Conservation (phyloP, 2,329 filamentous ascomycete species). For the Raffaelea arxii region DNA sequence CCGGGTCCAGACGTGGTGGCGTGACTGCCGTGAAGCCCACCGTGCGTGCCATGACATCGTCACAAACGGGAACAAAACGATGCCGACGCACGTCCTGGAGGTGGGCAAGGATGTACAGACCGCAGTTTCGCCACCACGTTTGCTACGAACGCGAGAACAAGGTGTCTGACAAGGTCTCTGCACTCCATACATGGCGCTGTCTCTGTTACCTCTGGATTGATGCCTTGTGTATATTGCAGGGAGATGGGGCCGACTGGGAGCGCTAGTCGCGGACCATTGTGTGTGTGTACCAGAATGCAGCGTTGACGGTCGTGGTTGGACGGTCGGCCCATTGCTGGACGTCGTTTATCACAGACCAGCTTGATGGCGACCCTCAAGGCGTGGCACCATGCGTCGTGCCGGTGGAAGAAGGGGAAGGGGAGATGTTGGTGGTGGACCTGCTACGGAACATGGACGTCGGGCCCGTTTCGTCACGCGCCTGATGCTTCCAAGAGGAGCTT, state of each 20-base stretch:
- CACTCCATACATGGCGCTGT: background rate
- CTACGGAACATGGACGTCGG: background rate
- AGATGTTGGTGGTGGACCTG: background rate
- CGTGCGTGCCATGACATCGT: background rate
- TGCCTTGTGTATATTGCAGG: constrained; percentile 5
- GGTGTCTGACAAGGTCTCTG: too few species aligned
- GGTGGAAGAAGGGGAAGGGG: background rate
- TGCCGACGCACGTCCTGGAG: background rate
- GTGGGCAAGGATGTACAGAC: background rate
- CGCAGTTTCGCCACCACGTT: background rate
- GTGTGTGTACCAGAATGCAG: constrained; percentile 5
- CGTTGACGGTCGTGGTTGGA: background rate
- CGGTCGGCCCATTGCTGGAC: background rate
- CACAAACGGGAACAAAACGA: background rate
- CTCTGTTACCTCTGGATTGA: constrained; percentile 6
- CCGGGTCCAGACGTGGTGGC: background rate
- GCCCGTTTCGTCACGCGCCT: background rate
- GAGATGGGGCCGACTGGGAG: constrained; percentile 4
- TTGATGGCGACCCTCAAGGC: background rate
- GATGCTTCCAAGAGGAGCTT: background rate
- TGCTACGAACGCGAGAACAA: background rate
- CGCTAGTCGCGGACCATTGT: constrained; percentile 6
- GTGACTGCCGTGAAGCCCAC: background rate
- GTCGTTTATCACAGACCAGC: background rate
- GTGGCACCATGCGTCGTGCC: background rate